Conservation (phyloP, 176 grass and related monocot genomes). For the Dactylis glomerata region DNA sequence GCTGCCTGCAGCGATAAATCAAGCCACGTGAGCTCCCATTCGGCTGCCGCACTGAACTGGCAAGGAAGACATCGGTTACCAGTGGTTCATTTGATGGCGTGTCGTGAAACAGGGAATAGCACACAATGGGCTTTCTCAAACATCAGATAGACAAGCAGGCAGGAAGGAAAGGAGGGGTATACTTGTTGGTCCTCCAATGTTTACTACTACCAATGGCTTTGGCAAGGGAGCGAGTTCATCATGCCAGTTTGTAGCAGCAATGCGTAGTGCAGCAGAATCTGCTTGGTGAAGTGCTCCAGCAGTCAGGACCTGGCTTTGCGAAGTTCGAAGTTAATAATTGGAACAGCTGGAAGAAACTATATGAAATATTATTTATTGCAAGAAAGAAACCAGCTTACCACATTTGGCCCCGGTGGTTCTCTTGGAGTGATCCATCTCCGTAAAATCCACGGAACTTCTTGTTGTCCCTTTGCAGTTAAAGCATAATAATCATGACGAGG, state of each 20-base stretch:
- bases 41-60: not conserved
- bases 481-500: constrained; percentile 90
- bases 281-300: constrained; percentile 82
- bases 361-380: not conserved
- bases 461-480: constrained; percentile 74
- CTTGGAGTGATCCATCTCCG: constrained; percentile 72
- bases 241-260: constrained; percentile 73
- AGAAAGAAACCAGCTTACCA: constrained; percentile 44
- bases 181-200: constrained; percentile 94
- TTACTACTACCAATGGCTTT: constrained; percentile 82
- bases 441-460: constrained; percentile 56
- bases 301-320: constrained; percentile 61
- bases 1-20: not conserved
- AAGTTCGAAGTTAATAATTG: constrained; percentile 15
- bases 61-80: not conserved
- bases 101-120: not conserved
- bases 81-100: not conserved
- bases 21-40: not conserved
- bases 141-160: not conserved
- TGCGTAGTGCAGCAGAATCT: constrained; percentile 70
- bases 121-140: not conserved
- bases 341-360: not conserved
- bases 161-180: constrained; percentile 30
- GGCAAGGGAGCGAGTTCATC: constrained; percentile 73
- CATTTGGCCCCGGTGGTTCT: constrained; percentile 83